Percentiles rank a stretch among this genome's conserved stretches.
phyloP scores from a whole-genome alignment of 805 yeast genomes.

The Metschnikowia anglica region DNA sequence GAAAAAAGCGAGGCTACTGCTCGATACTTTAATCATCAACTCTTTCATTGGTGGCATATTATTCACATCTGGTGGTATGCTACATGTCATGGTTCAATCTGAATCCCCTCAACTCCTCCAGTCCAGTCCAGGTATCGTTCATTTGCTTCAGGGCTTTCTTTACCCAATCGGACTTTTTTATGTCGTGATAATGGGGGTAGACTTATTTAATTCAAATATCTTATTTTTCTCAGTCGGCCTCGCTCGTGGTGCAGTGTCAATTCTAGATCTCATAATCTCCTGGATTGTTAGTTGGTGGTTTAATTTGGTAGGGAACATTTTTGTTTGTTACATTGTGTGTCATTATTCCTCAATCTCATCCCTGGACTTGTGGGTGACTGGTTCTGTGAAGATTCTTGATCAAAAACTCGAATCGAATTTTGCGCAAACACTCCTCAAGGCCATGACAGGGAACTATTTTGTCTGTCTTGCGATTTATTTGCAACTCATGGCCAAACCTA shows the following conservation, averaged over 20 bases:
- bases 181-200: slow-evolving; percentile 74
- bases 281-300: slow-evolving; percentile 69
- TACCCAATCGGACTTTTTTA: slow-evolving; percentile 74
- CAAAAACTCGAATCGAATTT: slow-evolving; percentile 48
- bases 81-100: slow-evolving; percentile 55
- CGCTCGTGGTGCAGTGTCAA: slow-evolving; percentile 65
- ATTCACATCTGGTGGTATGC: slow-evolving; percentile 73
- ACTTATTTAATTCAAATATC: slow-evolving; percentile 72
- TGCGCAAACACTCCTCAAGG: slow-evolving; percentile 64
- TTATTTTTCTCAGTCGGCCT: slow-evolving; percentile 69
- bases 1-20: slow-evolving; percentile 71
- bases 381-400: slow-evolving; percentile 48
- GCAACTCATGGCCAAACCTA: slow-evolving; percentile 75
- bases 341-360: slow-evolving; percentile 52
- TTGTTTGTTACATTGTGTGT: slow-evolving; percentile 64
- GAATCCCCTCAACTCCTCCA: slow-evolving; percentile 44
- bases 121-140: slow-evolving; percentile 51
- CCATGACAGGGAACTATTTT: slow-evolving; percentile 73
- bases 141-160: slow-evolving; percentile 56
- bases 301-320: slow-evolving; percentile 62
- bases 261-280: slow-evolving; percentile 60
- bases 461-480: slow-evolving; percentile 75
- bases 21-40: slow-evolving; percentile 59
- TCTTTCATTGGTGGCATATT: slow-evolving; percentile 69
- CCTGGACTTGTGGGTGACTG: slow-evolving; percentile 42